These are phyloP conservation scores for Colletotrichum horii DNA, from an alignment of 2,329 filamentous ascomycete genomes.

Conservation along the genomic window DNA sequence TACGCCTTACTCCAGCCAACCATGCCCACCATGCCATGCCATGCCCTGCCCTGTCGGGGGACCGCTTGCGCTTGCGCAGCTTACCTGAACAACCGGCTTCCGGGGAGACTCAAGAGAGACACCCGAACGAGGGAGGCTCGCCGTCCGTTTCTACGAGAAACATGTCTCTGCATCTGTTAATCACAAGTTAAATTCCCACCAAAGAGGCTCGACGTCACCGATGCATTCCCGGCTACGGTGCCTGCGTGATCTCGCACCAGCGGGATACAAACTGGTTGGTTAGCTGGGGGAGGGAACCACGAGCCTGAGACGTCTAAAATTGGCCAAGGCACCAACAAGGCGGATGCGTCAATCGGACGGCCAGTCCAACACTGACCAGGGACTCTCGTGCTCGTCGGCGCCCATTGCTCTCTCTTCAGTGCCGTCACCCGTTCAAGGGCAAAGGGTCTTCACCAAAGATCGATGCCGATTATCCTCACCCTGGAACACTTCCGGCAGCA, in stretches of 20 bases:
- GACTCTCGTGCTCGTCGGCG: background rate
- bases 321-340: background rate
- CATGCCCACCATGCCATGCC: background rate
- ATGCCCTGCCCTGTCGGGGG: background rate
- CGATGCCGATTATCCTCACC: background rate
- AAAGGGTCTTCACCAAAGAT: background rate
- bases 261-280: background rate
- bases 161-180: background rate
- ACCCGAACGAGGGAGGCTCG: background rate
- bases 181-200: background rate
- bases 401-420: background rate
- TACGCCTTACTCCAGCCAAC: constrained; percentile 6
- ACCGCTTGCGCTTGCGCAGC: background rate
- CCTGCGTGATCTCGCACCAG: constrained; percentile 1
- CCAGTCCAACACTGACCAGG: background rate
- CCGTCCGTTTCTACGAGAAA: background rate
- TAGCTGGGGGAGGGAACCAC: background rate
- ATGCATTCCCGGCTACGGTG: background rate
- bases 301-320: constrained; percentile 19
- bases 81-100: constrained; percentile 3
- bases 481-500: constrained; percentile 13
- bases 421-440: background rate
- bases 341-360: background rate
- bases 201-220: constrained; percentile 5
- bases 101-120: background rate